These are phyloP conservation scores for Puccinia novopanici DNA, from an alignment of 1,284 basidiomycete genomes.

Conservation along the genomic window DNA sequence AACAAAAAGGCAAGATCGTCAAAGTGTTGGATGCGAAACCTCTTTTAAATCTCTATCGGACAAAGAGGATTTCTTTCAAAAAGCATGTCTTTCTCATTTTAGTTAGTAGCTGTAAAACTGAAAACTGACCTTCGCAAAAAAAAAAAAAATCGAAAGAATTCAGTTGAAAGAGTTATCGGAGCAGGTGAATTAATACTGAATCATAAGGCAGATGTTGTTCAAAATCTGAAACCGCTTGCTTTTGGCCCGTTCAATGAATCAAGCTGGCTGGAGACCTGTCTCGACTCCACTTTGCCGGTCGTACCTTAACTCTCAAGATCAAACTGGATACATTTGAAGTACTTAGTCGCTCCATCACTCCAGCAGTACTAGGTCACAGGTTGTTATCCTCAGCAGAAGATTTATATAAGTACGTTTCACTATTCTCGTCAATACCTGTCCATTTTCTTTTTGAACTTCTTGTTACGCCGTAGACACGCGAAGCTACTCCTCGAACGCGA, in stretches of 20 bases:
- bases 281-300: slow-evolving; percentile 16
- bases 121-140: background rate
- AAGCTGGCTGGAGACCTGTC: slow-evolving; percentile 26
- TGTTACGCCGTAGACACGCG: background rate
- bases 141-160: background rate
- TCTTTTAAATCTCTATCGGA: slow-evolving; percentile 9
- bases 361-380: slow-evolving; percentile 10
- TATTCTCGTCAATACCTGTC: background rate
- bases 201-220: background rate
- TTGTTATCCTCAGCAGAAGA: slow-evolving; percentile 26
- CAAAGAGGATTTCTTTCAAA: slow-evolving; percentile 23
- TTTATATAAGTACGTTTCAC: slow-evolving; percentile 11
- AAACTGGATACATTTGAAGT: slow-evolving; percentile 38
- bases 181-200: background rate
- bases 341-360: slow-evolving; percentile 21
- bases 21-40: slow-evolving; percentile 33
- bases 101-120: background rate
- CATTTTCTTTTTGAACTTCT: background rate
- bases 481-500: slow-evolving; percentile 27
- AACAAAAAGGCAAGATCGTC: slow-evolving; percentile 17
- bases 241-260: background rate
- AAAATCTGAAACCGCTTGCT: background rate
- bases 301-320: slow-evolving; percentile 33
- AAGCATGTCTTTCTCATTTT: background rate
- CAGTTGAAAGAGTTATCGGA: slow-evolving; percentile 32